Percentiles rank a stretch among this genome's conserved stretches.
These are phyloP conservation scores for Penicillium thymicola DNA, from an alignment of 2,329 filamentous ascomycete species.

Conservation along the genomic window DNA sequence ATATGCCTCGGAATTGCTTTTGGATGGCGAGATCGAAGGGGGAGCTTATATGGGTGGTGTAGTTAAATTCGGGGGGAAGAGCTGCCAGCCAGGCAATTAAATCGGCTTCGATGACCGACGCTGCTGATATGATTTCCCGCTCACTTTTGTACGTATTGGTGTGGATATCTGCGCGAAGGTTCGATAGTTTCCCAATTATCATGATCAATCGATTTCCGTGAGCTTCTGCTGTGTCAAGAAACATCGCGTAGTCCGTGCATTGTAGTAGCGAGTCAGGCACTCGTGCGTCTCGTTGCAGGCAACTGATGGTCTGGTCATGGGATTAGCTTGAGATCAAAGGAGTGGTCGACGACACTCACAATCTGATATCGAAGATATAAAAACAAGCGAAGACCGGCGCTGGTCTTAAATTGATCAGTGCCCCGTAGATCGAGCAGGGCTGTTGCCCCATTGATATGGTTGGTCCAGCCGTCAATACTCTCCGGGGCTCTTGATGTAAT, in stretches of 20 bases:
- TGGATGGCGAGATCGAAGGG: constrained; percentile 37
- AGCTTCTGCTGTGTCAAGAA: constrained; percentile 27
- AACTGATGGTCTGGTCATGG: constrained; percentile 33
- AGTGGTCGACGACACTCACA: constrained; percentile 37
- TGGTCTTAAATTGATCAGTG: constrained; percentile 35
- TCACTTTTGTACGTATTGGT: constrained; percentile 23
- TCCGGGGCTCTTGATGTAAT: constrained; percentile 43
- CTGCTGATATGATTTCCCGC: constrained; percentile 30
- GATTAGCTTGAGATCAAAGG: constrained; percentile 3
- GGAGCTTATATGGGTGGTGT: constrained; percentile 25
- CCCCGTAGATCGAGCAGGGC: constrained; percentile 53
- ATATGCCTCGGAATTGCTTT: constrained; percentile 23
- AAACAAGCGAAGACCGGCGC: constrained; percentile 52
- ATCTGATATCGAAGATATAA: constrained; percentile 57
- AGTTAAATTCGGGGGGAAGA: constrained; percentile 28
- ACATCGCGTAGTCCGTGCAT: constrained; percentile 30
- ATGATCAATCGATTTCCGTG: constrained; percentile 31
- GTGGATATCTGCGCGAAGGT: constrained; percentile 35
- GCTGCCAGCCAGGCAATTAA: constrained; percentile 32
- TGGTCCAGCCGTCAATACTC: constrained; percentile 52
- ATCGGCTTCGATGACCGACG: constrained; percentile 34
- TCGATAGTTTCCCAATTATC: constrained; percentile 29
- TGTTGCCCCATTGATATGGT: constrained; percentile 59
- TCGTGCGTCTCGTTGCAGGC: constrained; percentile 31
- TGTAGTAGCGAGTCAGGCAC: constrained; percentile 35